Percentiles rank a stretch among this genome's conserved stretches.
Evolutionary conservation across 768 basidiomycete genomes (phyloP).

Genomic region (Lentinula sp.): DNA sequence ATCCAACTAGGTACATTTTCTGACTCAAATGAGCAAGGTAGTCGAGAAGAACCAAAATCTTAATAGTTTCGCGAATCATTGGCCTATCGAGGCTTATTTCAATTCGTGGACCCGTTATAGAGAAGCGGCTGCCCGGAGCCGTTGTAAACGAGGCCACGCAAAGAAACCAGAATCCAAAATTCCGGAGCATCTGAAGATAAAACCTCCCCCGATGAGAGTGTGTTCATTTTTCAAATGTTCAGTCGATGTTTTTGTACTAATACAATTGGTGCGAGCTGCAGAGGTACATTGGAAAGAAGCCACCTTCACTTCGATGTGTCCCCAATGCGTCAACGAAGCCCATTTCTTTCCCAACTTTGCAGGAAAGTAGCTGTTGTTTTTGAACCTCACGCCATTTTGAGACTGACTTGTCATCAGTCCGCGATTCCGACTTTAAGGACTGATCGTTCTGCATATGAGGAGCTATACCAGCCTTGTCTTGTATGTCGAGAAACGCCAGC

Average conservation of each 20-base stretch:
- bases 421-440: no score
- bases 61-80: background rate
- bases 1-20: background rate
- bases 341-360: background rate
- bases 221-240: background rate
- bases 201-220: background rate
- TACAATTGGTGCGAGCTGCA: background rate
- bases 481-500: background rate
- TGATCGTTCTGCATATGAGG: no score
- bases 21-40: background rate
- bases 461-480: background rate
- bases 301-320: background rate
- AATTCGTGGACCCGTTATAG: background rate
- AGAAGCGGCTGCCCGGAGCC: no score
- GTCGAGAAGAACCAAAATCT: background rate
- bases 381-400: background rate
- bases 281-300: background rate
- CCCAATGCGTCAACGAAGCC: background rate
- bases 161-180: background rate
- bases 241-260: background rate
- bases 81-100: background rate
- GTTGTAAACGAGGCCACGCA: background rate
- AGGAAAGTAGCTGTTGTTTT: background rate
- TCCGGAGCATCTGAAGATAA: background rate
- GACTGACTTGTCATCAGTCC: background rate